Conservation (phyloP, 352 stramenopile genomes). For the Pythium periplocum region DNA sequence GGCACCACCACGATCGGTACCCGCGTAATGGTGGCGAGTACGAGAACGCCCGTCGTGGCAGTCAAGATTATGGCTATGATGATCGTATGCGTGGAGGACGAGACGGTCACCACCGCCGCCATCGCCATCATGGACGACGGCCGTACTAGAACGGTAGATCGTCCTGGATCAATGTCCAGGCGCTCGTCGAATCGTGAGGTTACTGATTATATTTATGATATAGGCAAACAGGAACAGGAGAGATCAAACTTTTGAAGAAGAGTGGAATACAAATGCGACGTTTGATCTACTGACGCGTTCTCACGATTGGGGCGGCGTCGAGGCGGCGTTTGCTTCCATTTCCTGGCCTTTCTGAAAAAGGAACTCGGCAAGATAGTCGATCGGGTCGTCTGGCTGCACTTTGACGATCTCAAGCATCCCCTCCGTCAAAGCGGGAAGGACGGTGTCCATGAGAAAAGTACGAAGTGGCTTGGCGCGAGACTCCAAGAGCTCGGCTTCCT, state of each 20-base stretch:
- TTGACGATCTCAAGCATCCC: constrained; percentile 87
- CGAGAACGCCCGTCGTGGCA: too few relatives aligned
- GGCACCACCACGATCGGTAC: constrained; percentile 3
- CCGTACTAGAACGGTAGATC: too few relatives aligned
- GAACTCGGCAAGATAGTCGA: constrained; percentile 86
- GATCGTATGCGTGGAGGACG: not conserved
- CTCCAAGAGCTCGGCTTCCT: constrained; percentile 79
- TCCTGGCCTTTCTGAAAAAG: constrained; percentile 77
- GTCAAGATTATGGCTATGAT: constrained; percentile 1
- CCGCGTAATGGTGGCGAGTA: too few relatives aligned
- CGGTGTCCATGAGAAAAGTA: constrained; percentile 80
- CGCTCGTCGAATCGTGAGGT: too few relatives aligned
- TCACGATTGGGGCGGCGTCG: constrained; percentile 7
- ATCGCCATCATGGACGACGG: too few relatives aligned
- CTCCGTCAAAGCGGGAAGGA: constrained; percentile 79
- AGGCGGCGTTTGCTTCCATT: constrained; percentile 24
- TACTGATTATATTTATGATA: too few relatives aligned
- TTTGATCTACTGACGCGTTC: constrained; percentile 4
- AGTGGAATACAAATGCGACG: not conserved
- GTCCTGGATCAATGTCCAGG: too few relatives aligned
- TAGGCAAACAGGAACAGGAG: too few relatives aligned
- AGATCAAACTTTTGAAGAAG: too few relatives aligned
- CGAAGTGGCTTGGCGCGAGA: constrained; percentile 73
- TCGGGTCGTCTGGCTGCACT: constrained; percentile 78
- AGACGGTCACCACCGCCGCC: too few relatives aligned